phyloP scores from a whole-genome alignment of 169 alveolate species.

The Cyclospora cayetanensis region DNA sequence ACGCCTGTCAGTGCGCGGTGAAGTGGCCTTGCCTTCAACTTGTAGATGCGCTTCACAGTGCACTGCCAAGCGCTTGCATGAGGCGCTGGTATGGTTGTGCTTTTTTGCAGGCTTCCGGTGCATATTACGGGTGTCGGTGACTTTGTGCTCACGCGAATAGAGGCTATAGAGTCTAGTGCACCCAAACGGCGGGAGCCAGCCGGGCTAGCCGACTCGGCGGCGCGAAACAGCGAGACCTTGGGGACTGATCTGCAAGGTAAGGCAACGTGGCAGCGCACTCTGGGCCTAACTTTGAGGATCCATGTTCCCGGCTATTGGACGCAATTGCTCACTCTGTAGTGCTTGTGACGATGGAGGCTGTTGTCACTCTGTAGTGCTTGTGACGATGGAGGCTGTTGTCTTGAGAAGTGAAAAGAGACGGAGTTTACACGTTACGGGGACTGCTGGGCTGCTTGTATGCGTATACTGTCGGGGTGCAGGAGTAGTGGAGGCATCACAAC shows the following conservation, averaged over 20 bases:
- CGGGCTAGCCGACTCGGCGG: neutral
- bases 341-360: neutral
- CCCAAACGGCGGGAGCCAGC: neutral
- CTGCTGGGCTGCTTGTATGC: no score
- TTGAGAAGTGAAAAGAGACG: neutral
- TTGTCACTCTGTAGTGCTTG: neutral
- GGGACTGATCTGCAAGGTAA: neutral
- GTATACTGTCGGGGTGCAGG: neutral
- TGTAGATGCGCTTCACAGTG: neutral
- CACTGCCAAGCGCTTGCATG: neutral
- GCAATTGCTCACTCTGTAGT: no score
- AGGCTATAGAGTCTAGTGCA: neutral
- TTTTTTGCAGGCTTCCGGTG: constrained; percentile 60
- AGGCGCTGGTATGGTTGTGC: neutral
- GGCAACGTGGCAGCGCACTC: no score
- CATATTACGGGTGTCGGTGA: constrained; percentile 77
- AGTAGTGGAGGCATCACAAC: constrained; percentile 34
- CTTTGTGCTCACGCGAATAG: constrained; percentile 64
- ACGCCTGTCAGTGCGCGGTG: neutral
- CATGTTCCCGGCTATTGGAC: no score
- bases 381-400: neutral
- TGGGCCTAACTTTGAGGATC: no score
- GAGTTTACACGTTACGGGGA: no score
- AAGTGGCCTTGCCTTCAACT: neutral
- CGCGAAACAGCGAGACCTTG: neutral